A percentile compares a stretch with the other conserved stretches of the same genome.
Evolutionary conservation across 345 rosid genomes (phyloP).

Genomic region (Microthlaspi erraticum): DNA sequence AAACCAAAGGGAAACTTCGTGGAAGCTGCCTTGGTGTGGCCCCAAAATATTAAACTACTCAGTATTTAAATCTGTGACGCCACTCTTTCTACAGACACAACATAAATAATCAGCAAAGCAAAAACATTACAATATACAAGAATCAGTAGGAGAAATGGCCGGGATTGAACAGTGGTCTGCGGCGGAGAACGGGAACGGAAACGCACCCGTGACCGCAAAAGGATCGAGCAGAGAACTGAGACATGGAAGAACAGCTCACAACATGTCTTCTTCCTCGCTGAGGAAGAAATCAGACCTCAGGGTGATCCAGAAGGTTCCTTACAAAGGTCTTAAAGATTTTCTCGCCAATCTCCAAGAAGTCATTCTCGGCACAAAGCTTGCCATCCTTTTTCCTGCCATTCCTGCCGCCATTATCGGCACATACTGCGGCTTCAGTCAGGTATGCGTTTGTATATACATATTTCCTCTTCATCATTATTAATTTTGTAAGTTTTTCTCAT

Average conservation of each 20-base stretch:
- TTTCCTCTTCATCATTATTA: neutral
- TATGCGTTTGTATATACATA: no score
- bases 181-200: constrained; percentile 40
- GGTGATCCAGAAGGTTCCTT: constrained; percentile 68
- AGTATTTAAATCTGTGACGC: constrained; percentile 19
- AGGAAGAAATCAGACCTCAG: constrained; percentile 78
- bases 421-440: constrained; percentile 62
- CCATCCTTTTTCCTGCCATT: constrained; percentile 77
- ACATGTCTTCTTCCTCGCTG: constrained; percentile 85
- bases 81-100: neutral
- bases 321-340: constrained; percentile 54
- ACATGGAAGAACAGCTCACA: constrained; percentile 79
- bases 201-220: constrained; percentile 43
- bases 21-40: constrained; percentile 30
- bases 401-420: constrained; percentile 72
- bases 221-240: constrained; percentile 62
- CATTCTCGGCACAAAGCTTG: constrained; percentile 84
- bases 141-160: constrained; percentile 29
- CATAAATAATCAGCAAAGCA: neutral
- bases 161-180: constrained; percentile 42
- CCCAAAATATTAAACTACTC: constrained; percentile 9
- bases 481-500: neutral
- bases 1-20: constrained; percentile 33
- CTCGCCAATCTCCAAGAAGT: constrained; percentile 85
- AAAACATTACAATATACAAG: neutral